These are phyloP conservation scores for Zygosaccharomyces bisporus DNA, from an alignment of 805 yeast species.

Conservation along the genomic window DNA sequence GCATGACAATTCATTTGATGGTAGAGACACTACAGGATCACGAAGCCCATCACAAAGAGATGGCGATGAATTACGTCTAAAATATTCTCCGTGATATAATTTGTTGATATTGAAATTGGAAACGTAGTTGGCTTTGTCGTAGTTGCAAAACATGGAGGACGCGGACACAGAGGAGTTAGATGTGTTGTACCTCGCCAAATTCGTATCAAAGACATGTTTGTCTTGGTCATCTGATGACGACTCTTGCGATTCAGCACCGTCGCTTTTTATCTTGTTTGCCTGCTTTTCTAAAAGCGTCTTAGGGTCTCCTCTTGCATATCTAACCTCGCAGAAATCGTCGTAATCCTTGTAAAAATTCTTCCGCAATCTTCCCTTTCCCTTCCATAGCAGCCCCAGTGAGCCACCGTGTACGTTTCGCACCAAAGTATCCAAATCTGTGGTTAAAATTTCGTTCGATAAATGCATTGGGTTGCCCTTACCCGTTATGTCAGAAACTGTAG, in stretches of 20 bases:
- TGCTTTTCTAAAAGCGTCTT: constrained; percentile 16
- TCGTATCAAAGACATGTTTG: constrained; percentile 14
- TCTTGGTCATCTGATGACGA: constrained; percentile 15
- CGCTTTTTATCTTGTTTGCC: constrained; percentile 13
- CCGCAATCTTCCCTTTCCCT: constrained; percentile 45
- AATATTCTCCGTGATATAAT: constrained; percentile 26
- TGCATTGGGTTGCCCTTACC: constrained; percentile 38
- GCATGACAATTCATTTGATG: background rate
- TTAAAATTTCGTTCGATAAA: constrained; percentile 38
- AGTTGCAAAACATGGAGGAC: constrained; percentile 29
- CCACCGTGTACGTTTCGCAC: constrained; percentile 35
- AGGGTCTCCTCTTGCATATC: constrained; percentile 27
- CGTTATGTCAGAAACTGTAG: constrained; percentile 65
- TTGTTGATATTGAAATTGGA: constrained; percentile 18
- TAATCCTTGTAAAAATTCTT: constrained; percentile 19
- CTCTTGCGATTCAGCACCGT: constrained; percentile 10
- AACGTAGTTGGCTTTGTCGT: constrained; percentile 22
- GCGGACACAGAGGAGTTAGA: constrained; percentile 24
- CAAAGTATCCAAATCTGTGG: constrained; percentile 38
- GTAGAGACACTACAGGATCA: constrained; percentile 5
- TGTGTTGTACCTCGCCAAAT: constrained; percentile 15
- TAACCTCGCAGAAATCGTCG: constrained; percentile 18
- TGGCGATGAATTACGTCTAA: constrained; percentile 29
- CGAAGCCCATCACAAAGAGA: constrained; percentile 14
- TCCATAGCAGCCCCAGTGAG: constrained; percentile 44